phyloP scores from a whole-genome alignment of 139 green algal species.

The Chlorella vulgaris region DNA sequence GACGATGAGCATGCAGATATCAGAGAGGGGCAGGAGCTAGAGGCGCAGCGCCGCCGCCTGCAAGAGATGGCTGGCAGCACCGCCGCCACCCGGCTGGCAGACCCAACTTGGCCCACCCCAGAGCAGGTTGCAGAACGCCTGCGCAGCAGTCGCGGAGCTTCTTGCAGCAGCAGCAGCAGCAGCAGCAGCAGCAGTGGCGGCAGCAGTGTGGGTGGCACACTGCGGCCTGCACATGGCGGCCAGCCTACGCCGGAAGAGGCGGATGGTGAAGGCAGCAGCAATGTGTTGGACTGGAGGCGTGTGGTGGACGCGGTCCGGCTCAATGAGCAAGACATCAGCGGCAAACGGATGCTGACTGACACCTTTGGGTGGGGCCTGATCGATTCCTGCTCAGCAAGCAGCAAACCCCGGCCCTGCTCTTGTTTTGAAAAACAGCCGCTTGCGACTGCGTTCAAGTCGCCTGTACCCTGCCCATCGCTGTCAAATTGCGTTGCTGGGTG shows the following conservation, averaged over 20 bases:
- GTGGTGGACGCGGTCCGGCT: conserved; percentile 37
- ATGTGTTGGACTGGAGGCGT: conserved; percentile 57
- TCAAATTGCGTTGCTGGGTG: background rate
- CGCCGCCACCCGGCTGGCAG: background rate
- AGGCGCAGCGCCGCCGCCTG: conserved; percentile 1
- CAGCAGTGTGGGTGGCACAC: background rate
- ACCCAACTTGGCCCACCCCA: conserved; percentile 8
- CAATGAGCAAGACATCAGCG: background rate
- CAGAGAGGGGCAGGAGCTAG: background rate
- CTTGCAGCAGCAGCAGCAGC: background rate
- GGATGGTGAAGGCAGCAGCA: background rate
- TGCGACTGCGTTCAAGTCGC: too few species aligned
- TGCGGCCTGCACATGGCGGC: background rate
- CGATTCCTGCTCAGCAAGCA: too few species aligned
- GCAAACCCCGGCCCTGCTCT: background rate
- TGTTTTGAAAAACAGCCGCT: too few species aligned
- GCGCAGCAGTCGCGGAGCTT: background rate
- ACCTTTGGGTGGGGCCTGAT: conserved; percentile 53
- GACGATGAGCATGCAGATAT: conserved; percentile 6
- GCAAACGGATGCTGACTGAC: conserved; percentile 66
- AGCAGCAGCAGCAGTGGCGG: background rate
- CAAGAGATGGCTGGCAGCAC: conserved; percentile 5
- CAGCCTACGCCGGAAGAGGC: background rate
- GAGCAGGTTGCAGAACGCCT: conserved; percentile 3
- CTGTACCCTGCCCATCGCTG: too few species aligned